phyloP scores from a whole-genome alignment of 257 asterid genomes.

The Fraxinus pennsylvanica region DNA sequence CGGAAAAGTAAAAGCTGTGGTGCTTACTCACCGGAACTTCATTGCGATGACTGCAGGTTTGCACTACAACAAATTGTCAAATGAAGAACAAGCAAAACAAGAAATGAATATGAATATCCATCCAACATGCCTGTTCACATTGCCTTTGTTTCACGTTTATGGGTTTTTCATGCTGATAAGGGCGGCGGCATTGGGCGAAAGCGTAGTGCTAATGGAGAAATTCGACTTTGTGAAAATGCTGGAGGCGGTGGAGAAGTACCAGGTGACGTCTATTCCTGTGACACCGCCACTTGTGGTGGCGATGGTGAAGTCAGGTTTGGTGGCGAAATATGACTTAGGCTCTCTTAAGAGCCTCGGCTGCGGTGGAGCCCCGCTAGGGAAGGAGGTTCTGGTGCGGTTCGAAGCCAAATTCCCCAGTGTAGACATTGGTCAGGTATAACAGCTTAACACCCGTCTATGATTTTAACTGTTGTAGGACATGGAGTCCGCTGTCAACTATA shows the following conservation, averaged over 20 bases:
- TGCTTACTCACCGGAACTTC: conserved; percentile 71
- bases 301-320: conserved; percentile 71
- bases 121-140: conserved; percentile 47
- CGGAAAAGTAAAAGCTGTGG: conserved; percentile 76
- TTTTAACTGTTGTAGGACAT: too few relatives aligned
- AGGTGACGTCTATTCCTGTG: conserved; percentile 67
- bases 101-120: background rate
- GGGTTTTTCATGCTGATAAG: conserved; percentile 78
- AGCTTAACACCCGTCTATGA: background rate
- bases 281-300: conserved; percentile 92
- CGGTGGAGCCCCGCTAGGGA: conserved; percentile 98
- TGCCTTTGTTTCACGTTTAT: conserved; percentile 83
- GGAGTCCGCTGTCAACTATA: background rate
- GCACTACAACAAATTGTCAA: conserved; percentile 27
- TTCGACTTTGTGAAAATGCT: conserved; percentile 78
- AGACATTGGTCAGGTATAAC: conserved; percentile 60
- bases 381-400: conserved; percentile 64
- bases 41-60: conserved; percentile 50
- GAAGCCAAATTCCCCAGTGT: conserved; percentile 55
- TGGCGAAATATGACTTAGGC: conserved; percentile 58
- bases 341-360: conserved; percentile 59
- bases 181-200: conserved; percentile 68
- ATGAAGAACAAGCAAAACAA: background rate
- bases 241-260: conserved; percentile 61
- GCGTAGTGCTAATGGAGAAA: conserved; percentile 51